phyloP scores from a whole-genome alignment of 768 basidiomycete genomes.

The Phlegmacium glaucopus region DNA sequence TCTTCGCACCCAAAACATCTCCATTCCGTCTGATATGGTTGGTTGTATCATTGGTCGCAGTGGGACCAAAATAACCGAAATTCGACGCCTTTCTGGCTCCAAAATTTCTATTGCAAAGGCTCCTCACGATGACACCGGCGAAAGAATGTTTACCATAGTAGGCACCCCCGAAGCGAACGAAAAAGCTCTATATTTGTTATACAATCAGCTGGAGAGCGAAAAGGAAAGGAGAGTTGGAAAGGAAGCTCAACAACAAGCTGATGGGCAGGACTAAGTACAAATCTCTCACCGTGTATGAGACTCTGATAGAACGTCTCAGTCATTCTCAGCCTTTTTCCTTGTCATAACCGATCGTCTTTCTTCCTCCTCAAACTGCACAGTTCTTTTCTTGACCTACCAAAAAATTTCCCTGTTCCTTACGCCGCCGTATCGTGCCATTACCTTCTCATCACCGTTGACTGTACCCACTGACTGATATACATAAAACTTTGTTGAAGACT shows the following conservation, averaged over 20 bases:
- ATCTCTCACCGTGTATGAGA: conserved; percentile 7
- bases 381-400: conserved; percentile 6
- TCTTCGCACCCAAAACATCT: conserved; percentile 97
- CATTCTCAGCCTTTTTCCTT: conserved; percentile 8
- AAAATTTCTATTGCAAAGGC: conserved; percentile 99
- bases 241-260: conserved; percentile 76
- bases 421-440: conserved; percentile 10
- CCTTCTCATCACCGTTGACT: conserved; percentile 10
- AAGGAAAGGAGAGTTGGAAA: conserved; percentile 90
- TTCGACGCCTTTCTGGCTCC: conserved; percentile 94
- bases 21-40: conserved; percentile 99
- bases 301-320: conserved; percentile 4
- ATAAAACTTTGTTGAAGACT: conserved; percentile 18
- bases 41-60: conserved; percentile 94
- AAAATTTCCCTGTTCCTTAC: conserved; percentile 13
- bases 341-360: conserved; percentile 3
- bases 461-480: conserved; percentile 15
- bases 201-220: conserved; percentile 95
- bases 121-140: conserved; percentile 98
- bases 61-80: conserved; percentile 98
- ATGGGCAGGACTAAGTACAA: conserved; percentile 41
- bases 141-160: conserved; percentile 99
- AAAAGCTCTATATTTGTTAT: conserved; percentile 95
- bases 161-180: conserved; percentile 97
- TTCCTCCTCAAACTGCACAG: too few relatives aligned